phyloP scores from a whole-genome alignment of 345 rosid genomes.

The Salix arbutifolia region DNA sequence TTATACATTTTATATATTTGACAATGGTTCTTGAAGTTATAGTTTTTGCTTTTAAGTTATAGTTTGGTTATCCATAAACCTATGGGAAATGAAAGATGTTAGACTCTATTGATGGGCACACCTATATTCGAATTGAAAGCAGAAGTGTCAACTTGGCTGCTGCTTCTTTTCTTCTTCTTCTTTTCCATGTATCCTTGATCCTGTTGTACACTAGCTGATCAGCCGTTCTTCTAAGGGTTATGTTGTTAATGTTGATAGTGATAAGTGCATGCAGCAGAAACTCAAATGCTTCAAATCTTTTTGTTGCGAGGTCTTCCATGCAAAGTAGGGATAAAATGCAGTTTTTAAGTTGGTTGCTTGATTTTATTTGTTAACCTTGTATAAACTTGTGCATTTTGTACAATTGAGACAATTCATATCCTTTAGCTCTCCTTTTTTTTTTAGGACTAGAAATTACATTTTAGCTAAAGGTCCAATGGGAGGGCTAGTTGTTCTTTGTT shows the following conservation, averaged over 20 bases:
- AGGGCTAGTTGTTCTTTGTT: background rate
- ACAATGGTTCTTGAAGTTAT: background rate
- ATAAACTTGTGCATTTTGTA: background rate
- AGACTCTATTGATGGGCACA: background rate
- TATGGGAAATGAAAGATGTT: background rate
- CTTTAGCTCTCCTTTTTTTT: background rate
- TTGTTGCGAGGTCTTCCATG: background rate
- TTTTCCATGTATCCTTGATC: background rate
- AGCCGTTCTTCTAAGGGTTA: background rate
- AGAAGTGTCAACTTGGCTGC: too few relatives aligned
- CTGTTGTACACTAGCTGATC: background rate
- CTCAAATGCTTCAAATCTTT: background rate
- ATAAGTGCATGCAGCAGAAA: background rate
- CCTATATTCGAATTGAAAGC: background rate
- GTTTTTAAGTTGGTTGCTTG: background rate
- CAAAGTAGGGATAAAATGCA: too few relatives aligned
- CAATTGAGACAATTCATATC: background rate
- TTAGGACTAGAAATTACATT: background rate
- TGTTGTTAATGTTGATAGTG: background rate
- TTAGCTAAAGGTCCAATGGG: background rate
- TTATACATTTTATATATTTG: background rate
- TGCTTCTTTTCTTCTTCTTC: background rate
- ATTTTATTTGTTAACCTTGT: background rate
- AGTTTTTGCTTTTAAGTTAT: background rate
- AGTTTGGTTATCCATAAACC: background rate